These are phyloP conservation scores for Lippia alba DNA, from an alignment of 305 asterid genomes.

Conservation along the genomic window DNA sequence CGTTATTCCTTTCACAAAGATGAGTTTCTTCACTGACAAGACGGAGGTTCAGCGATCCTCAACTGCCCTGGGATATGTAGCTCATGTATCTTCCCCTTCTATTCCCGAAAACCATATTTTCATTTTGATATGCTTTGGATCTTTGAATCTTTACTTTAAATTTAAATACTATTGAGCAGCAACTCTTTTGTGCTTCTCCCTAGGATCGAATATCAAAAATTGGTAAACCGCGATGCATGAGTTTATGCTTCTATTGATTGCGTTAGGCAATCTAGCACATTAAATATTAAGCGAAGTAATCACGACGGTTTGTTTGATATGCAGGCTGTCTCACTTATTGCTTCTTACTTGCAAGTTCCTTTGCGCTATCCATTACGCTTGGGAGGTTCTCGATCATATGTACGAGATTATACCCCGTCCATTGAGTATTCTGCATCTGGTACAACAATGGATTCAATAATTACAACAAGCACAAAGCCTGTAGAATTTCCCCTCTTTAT, in stretches of 20 bases:
- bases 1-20: conserved; percentile 80
- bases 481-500: conserved; percentile 89
- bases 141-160: conserved; percentile 21
- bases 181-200: conserved; percentile 20
- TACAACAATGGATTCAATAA: conserved; percentile 48
- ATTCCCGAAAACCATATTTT: conserved; percentile 31
- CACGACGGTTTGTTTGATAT: conserved; percentile 33
- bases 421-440: conserved; percentile 67
- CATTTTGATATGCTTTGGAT: conserved; percentile 28
- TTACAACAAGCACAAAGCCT: conserved; percentile 58
- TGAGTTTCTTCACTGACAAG: conserved; percentile 97
- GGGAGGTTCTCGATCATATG: conserved; percentile 95
- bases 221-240: conserved; percentile 6
- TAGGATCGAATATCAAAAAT: conserved; percentile 25
- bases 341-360: conserved; percentile 86
- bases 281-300: conserved; percentile 34
- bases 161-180: conserved; percentile 16
- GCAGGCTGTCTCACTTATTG: conserved; percentile 88
- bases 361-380: conserved; percentile 85
- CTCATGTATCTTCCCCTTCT: conserved; percentile 74
- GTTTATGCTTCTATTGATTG: conserved; percentile 10
- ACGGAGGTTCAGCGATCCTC: conserved; percentile 95
- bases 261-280: conserved; percentile 27
- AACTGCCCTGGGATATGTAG: conserved; percentile 94
- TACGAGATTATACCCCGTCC: conserved; percentile 86